Evolutionary conservation across 495 filamentous ascomycete species (phyloP).

Genomic region (Penicillium canescens): DNA sequence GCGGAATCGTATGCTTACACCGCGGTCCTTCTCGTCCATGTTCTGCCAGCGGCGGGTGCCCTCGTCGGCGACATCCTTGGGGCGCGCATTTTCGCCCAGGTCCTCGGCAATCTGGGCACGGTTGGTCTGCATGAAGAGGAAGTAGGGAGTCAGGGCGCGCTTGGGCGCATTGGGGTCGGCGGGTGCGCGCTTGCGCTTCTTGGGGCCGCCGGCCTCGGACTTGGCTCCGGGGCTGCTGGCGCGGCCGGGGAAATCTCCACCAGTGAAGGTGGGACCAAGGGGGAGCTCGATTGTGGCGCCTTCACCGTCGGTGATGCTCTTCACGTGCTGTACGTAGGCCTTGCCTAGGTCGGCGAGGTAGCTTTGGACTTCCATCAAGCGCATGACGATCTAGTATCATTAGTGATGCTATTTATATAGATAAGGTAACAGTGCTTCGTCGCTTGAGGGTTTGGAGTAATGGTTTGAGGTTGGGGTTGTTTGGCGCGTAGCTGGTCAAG

Average conservation of each 20-base stretch:
- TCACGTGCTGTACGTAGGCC: constrained; percentile 81
- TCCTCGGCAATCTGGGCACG: constrained; percentile 75
- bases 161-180: constrained; percentile 95
- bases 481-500: too few relatives aligned
- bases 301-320: constrained; percentile 70
- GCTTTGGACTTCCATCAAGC: constrained; percentile 70
- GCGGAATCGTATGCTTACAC: constrained; percentile 52
- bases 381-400: constrained; percentile 63
- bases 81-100: constrained; percentile 65
- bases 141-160: constrained; percentile 89
- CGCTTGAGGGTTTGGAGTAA: neutral
- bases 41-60: constrained; percentile 78
- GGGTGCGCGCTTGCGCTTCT: constrained; percentile 78
- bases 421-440: neutral
- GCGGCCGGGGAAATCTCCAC: constrained; percentile 42
- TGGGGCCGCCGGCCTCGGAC: constrained; percentile 63
- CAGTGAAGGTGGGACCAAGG: constrained; percentile 47
- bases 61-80: constrained; percentile 80
- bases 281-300: constrained; percentile 49
- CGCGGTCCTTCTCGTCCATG: constrained; percentile 69
- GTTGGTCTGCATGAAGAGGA: constrained; percentile 86
- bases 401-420: constrained; percentile 7
- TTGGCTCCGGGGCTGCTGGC: constrained; percentile 38
- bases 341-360: constrained; percentile 71
- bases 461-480: neutral